Conservation (phyloP, 108 stramenopile genomes). For the Hondaea fermentalgiana region DNA sequence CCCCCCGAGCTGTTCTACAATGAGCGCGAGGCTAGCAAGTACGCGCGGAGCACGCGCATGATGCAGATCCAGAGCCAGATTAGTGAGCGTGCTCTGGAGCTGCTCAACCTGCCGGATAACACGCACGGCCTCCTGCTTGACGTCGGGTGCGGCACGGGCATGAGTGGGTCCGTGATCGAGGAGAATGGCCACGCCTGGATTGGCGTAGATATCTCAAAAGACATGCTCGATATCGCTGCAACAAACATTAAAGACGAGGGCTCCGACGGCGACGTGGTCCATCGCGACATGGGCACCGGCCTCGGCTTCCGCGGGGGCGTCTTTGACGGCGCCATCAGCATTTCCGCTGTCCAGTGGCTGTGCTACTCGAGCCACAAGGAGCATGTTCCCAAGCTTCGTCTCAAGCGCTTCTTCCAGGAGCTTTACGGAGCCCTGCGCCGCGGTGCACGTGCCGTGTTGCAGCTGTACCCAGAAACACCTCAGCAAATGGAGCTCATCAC, state of each 20-base stretch:
- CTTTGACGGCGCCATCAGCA: slow-evolving; percentile 96
- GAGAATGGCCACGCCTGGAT: slow-evolving; percentile 92
- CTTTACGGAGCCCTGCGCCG: slow-evolving; percentile 82
- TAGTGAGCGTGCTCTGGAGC: slow-evolving; percentile 88
- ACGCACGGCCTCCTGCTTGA: slow-evolving; percentile 71
- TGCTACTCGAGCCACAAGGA: slow-evolving; percentile 83
- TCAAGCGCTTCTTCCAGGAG: slow-evolving; percentile 86
- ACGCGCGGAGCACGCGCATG: slow-evolving; percentile 87
- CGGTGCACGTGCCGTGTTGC: slow-evolving; percentile 87
- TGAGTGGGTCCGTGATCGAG: slow-evolving; percentile 72
- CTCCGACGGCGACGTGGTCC: slow-evolving; percentile 19
- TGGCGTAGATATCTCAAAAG: slow-evolving; percentile 83
- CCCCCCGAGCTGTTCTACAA: slow-evolving; percentile 21
- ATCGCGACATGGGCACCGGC: slow-evolving; percentile 91
- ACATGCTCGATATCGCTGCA: slow-evolving; percentile 92
- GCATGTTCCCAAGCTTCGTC: slow-evolving; percentile 74
- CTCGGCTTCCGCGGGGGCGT: slow-evolving; percentile 93
- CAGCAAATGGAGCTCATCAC: slow-evolving; percentile 92
- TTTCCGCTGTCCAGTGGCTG: slow-evolving; percentile 97
- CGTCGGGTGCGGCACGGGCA: slow-evolving; percentile 90
- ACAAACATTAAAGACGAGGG: slow-evolving; percentile 51
- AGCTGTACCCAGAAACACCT: slow-evolving; percentile 92
- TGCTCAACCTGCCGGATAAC: slow-evolving; percentile 59
- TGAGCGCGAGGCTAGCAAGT: slow-evolving; percentile 33
- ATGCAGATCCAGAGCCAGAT: slow-evolving; percentile 88